A percentile compares a stretch with the other conserved stretches of the same genome.
Evolutionary conservation across 169 alveolate genomes (phyloP).

Genomic region (Cryptosporidium xiaoi): DNA sequence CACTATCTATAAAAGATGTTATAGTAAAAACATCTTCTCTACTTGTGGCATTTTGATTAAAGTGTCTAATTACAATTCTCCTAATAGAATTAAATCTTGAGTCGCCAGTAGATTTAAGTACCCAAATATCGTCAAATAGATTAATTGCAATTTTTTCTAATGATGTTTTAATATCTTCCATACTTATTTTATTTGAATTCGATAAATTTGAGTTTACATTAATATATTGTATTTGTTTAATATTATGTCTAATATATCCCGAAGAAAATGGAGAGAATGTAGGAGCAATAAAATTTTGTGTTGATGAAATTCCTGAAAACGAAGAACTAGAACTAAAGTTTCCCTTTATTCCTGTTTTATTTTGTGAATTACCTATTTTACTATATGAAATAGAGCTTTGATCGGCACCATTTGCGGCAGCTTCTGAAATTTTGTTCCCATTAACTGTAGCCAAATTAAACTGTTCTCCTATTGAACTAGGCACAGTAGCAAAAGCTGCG

Average conservation of each 20-base stretch:
- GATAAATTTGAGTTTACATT: conserved; percentile 28
- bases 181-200: conserved; percentile 23
- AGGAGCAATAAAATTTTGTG: conserved; percentile 65
- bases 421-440: conserved; percentile 6
- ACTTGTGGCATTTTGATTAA: background rate
- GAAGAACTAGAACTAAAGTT: background rate
- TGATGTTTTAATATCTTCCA: conserved; percentile 44
- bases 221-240: conserved; percentile 23
- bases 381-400: conserved; percentile 19
- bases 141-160: conserved; percentile 57
- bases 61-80: conserved; percentile 23
- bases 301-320: conserved; percentile 17
- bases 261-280: conserved; percentile 46
- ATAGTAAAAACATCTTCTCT: conserved; percentile 68
- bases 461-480: background rate
- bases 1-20: conserved; percentile 61
- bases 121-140: conserved; percentile 66
- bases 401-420: background rate
- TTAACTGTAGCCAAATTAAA: background rate
- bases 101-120: conserved; percentile 47
- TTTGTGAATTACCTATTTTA: conserved; percentile 10
- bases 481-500: conserved; percentile 38
- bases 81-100: conserved; percentile 55
- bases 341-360: background rate
- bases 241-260: conserved; percentile 7